Conservation (phyloP, 2,329 filamentous ascomycete genomes). For the Shiraia bambusicola region DNA sequence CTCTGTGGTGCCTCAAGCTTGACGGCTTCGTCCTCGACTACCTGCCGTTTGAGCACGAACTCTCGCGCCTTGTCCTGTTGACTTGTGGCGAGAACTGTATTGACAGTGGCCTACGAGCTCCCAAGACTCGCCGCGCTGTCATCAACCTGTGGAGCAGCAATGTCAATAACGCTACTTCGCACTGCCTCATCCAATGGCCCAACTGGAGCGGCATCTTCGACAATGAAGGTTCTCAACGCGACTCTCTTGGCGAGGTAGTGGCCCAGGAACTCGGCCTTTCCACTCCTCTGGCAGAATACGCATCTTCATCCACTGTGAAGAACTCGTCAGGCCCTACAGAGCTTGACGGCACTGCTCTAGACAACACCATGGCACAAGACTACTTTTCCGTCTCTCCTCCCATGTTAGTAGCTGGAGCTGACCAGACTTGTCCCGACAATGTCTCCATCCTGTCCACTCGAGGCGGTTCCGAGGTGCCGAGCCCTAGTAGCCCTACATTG, state of each 20-base stretch:
- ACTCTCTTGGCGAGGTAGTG: slow-evolving; percentile 14
- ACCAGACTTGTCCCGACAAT: no score
- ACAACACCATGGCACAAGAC: background rate
- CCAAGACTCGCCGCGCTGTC: slow-evolving; percentile 14
- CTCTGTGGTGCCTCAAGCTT: slow-evolving; percentile 30
- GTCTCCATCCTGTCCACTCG: no score
- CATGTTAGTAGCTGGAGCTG: background rate
- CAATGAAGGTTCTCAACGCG: slow-evolving; percentile 20
- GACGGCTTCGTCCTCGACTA: slow-evolving; percentile 38
- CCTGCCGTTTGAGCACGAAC: slow-evolving; percentile 33
- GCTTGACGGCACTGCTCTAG: slow-evolving; percentile 1
- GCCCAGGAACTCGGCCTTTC: slow-evolving; percentile 14
- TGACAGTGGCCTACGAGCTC: slow-evolving; percentile 31
- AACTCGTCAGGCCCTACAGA: no score
- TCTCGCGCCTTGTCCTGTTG: slow-evolving; percentile 24
- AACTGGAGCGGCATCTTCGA: slow-evolving; percentile 30
- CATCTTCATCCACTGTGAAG: slow-evolving; percentile 2
- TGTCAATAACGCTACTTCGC: slow-evolving; percentile 19
- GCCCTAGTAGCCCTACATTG: no score
- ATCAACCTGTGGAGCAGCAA: slow-evolving; percentile 18
- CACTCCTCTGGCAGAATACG: slow-evolving; percentile 6
- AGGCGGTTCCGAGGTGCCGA: no score
- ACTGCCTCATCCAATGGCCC: slow-evolving; percentile 28
- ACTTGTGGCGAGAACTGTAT: slow-evolving; percentile 29
- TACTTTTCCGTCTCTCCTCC: slow-evolving; percentile 2